Conservation (phyloP, 1,139 yeast genomes). For the Pneumocystis canis region DNA sequence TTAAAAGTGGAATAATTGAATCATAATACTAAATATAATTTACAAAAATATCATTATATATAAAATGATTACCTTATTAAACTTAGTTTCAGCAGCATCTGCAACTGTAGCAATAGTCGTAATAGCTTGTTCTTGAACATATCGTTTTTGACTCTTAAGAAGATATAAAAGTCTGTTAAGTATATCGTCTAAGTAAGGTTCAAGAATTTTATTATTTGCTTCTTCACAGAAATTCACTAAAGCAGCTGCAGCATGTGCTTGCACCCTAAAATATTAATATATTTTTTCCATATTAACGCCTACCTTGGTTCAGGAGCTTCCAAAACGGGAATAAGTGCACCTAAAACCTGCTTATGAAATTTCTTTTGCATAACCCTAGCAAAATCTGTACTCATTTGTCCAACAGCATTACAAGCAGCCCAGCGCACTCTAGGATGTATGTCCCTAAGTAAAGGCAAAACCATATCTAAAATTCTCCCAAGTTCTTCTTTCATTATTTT, state of each 20-base stretch:
- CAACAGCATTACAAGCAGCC: conserved; percentile 91
- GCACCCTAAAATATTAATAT: conserved; percentile 41
- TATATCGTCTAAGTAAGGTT: conserved; percentile 75
- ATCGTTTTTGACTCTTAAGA: conserved; percentile 71
- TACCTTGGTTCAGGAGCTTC: conserved; percentile 14
- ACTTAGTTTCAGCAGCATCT: conserved; percentile 88
- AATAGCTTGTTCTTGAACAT: conserved; percentile 92
- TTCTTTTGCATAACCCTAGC: conserved; percentile 76
- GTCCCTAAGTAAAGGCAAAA: conserved; percentile 68
- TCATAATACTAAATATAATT: conserved; percentile 50
- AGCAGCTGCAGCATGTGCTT: conserved; percentile 98
- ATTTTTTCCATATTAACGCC: neutral
- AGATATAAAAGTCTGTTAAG: conserved; percentile 59
- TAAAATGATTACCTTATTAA: conserved; percentile 31
- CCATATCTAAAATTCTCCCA: conserved; percentile 65
- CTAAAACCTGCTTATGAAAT: conserved; percentile 64
- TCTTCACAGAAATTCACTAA: conserved; percentile 87
- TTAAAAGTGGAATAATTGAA: conserved; percentile 79
- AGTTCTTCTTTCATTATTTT: conserved; percentile 75
- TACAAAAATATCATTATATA: neutral
- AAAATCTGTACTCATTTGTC: conserved; percentile 96
- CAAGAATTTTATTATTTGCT: conserved; percentile 72
- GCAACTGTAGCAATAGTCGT: conserved; percentile 96
- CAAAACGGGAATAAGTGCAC: conserved; percentile 61
- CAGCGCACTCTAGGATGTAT: conserved; percentile 88